These are phyloP conservation scores for Saccharomyces hybrid DNA, from an alignment of 1,139 yeast genomes.

Conservation along the genomic window DNA sequence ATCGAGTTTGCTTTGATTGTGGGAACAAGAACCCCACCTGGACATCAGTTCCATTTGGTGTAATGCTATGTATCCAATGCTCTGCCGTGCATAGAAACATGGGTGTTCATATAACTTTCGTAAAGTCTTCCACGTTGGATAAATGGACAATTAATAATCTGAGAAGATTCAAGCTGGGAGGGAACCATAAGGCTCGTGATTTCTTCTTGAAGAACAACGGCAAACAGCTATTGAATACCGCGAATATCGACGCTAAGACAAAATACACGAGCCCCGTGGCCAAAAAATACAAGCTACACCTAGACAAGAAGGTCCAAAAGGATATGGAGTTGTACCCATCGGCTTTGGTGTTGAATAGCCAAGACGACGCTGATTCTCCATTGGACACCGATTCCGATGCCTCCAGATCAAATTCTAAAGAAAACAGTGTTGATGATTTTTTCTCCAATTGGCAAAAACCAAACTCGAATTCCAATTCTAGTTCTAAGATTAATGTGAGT, in stretches of 20 bases:
- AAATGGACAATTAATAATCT: constrained; percentile 86
- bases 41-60: constrained; percentile 96
- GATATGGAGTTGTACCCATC: constrained; percentile 69
- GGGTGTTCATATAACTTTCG: constrained; percentile 94
- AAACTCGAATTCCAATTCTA: constrained; percentile 22
- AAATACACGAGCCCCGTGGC: constrained; percentile 82
- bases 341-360: constrained; percentile 52
- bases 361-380: constrained; percentile 37
- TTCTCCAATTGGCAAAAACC: constrained; percentile 90
- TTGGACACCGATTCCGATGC: constrained; percentile 26
- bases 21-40: constrained; percentile 92
- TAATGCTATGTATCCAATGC: constrained; percentile 86
- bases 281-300: constrained; percentile 67
- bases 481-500: constrained; percentile 22
- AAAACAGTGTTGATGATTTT: constrained; percentile 66
- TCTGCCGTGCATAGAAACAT: constrained; percentile 94
- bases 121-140: constrained; percentile 85
- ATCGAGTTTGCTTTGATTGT: constrained; percentile 88
- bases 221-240: constrained; percentile 45
- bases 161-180: constrained; percentile 87
- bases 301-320: constrained; percentile 55
- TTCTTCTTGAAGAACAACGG: constrained; percentile 83
- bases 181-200: constrained; percentile 78
- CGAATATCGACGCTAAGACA: constrained; percentile 53
- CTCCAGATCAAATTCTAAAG: constrained; percentile 34